Evolutionary conservation across 2,329 filamentous ascomycete species (phyloP).

Genomic region (Fusarium udum): DNA sequence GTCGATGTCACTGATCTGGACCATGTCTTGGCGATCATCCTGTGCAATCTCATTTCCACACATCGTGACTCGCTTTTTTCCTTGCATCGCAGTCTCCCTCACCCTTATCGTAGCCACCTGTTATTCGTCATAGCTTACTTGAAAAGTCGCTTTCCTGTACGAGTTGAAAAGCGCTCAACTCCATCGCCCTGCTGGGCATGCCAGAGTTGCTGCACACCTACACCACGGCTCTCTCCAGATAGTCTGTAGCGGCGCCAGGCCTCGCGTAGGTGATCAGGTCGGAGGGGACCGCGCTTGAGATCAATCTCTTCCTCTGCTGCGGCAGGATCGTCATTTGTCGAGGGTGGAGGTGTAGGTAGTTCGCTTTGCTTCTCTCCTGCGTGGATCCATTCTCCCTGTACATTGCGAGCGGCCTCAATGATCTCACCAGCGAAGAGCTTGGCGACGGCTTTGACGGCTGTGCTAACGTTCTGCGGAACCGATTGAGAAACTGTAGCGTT

Average conservation of each 20-base stretch:
- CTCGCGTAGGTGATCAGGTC: conserved; percentile 79
- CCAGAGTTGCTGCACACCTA: conserved; percentile 69
- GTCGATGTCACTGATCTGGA: background rate
- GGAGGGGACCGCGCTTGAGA: conserved; percentile 64
- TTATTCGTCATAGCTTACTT: conserved; percentile 48
- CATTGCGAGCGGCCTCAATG: conserved; percentile 74
- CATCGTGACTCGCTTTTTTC: background rate
- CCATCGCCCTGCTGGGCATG: conserved; percentile 69
- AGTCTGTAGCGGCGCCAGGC: conserved; percentile 74
- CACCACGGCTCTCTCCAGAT: conserved; percentile 69
- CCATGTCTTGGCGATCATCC: conserved; percentile 3
- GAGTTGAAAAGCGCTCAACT: conserved; percentile 66
- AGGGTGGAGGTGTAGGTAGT: conserved; percentile 55
- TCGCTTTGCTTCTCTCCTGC: conserved; percentile 68
- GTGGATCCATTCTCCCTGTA: conserved; percentile 76
- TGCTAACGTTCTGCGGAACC: conserved; percentile 76
- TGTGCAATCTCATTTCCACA: background rate
- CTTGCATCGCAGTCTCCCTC: background rate
- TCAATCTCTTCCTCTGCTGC: conserved; percentile 41
- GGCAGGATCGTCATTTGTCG: conserved; percentile 45
- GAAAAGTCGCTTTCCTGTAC: conserved; percentile 64
- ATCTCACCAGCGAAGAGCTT: conserved; percentile 82
- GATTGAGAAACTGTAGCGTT: conserved; percentile 85
- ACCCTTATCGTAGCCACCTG: background rate
- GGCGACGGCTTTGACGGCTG: conserved; percentile 78